These are phyloP conservation scores for Phytopythium kandeliae DNA, from an alignment of 352 stramenopile genomes.

Conservation along the genomic window DNA sequence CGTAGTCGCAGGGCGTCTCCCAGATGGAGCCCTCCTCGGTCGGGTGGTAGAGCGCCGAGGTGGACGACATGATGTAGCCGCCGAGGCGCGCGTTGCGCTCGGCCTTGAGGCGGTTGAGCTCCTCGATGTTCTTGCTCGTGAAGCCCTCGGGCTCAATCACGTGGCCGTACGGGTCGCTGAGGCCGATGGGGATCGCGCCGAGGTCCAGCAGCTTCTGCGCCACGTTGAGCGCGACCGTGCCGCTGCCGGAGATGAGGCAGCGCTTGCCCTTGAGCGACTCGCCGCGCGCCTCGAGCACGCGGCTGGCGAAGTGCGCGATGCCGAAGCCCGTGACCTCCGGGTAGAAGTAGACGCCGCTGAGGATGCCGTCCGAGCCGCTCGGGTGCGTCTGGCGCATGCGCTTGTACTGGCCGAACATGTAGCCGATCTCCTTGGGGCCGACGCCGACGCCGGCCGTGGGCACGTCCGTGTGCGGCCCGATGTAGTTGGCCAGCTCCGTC, in stretches of 20 bases:
- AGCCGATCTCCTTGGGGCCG: slow-evolving; percentile 92
- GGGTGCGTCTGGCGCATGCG: slow-evolving; percentile 86
- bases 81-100: slow-evolving; percentile 77
- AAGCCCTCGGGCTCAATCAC: slow-evolving; percentile 94
- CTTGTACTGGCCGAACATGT: slow-evolving; percentile 99
- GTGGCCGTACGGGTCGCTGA: slow-evolving; percentile 95
- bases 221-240: slow-evolving; percentile 92
- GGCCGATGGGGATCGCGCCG: slow-evolving; percentile 94
- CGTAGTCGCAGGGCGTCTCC: slow-evolving; percentile 93
- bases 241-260: slow-evolving; percentile 94
- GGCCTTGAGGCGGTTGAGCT: slow-evolving; percentile 79
- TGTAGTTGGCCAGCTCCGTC: slow-evolving; percentile 98
- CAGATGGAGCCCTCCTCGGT: slow-evolving; percentile 75
- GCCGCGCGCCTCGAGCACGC: slow-evolving; percentile 88
- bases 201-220: slow-evolving; percentile 94
- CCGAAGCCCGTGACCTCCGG: slow-evolving; percentile 92
- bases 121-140: slow-evolving; percentile 52
- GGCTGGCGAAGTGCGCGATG: slow-evolving; percentile 94
- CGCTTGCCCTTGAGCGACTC: slow-evolving; percentile 95
- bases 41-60: slow-evolving; percentile 83
- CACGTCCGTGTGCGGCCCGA: slow-evolving; percentile 94
- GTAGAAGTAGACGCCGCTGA: slow-evolving; percentile 88
- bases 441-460: slow-evolving; percentile 95
- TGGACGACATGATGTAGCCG: slow-evolving; percentile 88
- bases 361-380: slow-evolving; percentile 76